Conservation (phyloP, 2,329 filamentous ascomycete species). For the Monosporascus ibericus region DNA sequence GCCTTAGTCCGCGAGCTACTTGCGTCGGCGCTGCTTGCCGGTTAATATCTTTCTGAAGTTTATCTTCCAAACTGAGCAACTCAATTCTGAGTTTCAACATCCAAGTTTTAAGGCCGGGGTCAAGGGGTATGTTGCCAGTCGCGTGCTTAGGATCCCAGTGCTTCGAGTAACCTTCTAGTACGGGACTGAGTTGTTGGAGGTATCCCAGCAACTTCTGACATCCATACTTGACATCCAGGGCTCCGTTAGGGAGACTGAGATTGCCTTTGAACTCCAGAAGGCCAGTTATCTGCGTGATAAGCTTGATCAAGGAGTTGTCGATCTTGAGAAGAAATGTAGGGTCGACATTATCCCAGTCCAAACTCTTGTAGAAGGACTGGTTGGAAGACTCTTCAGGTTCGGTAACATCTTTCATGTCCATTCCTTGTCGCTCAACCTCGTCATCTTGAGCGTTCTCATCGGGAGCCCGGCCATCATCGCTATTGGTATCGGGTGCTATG, state of each 20-base stretch:
- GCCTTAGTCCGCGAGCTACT: no score
- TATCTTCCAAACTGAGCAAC: slow-evolving; percentile 8
- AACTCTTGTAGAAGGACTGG: neutral
- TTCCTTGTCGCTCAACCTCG: slow-evolving; percentile 1
- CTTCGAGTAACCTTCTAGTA: slow-evolving; percentile 14
- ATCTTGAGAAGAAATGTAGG: slow-evolving; percentile 4
- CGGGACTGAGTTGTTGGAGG: slow-evolving; percentile 11
- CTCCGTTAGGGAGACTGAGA: neutral
- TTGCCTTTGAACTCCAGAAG: neutral
- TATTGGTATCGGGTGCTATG: neutral
- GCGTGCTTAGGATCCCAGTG: slow-evolving; percentile 5
- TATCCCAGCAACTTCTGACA: slow-evolving; percentile 8
- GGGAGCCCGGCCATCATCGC: neutral
- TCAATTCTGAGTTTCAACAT: slow-evolving; percentile 11
- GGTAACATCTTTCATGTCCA: slow-evolving; percentile 1
- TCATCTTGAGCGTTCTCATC: neutral
- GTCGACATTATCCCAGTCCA: slow-evolving; percentile 3
- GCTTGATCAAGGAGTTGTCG: slow-evolving; percentile 3
- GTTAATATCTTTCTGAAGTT: slow-evolving; percentile 1
- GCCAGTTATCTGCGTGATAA: slow-evolving; percentile 6
- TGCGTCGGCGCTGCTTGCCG: neutral
- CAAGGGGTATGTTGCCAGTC: slow-evolving; percentile 10
- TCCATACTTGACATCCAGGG: neutral
- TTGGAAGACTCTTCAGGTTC: neutral
- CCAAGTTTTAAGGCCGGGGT: slow-evolving; percentile 16